Conservation (phyloP, 73 alveolate species). For the Stentor roeselii region DNA sequence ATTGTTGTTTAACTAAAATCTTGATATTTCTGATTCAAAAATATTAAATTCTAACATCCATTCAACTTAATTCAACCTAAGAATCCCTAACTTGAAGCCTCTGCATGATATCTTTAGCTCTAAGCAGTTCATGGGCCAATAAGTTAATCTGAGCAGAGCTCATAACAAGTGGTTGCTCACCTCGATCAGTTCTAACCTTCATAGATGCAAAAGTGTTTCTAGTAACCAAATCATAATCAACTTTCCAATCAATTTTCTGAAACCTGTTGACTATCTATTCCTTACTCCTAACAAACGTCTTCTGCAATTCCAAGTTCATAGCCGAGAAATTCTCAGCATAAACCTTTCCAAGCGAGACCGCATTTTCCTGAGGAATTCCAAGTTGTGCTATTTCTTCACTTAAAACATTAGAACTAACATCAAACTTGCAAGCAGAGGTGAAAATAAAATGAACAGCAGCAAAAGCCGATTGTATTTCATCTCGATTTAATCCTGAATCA, state of each 20-base stretch:
- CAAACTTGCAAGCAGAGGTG: conserved; percentile 6
- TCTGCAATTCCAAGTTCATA: not conserved
- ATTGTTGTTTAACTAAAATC: not conserved
- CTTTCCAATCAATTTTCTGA: not conserved
- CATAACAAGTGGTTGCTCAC: not conserved
- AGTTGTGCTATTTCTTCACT: conserved; percentile 24
- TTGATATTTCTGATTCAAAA: not conserved
- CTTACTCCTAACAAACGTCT: conserved; percentile 3
- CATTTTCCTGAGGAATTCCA: conserved; percentile 26
- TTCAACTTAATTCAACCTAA: too few relatives aligned
- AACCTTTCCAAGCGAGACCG: not conserved
- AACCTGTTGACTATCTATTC: not conserved
- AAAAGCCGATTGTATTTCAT: conserved; percentile 17
- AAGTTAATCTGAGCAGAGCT: conserved; percentile 1
- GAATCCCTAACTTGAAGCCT: not conserved
- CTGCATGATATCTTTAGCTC: conserved; percentile 23
- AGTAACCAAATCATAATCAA: conserved; percentile 1
- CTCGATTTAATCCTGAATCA: not conserved
- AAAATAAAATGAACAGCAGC: conserved; percentile 14
- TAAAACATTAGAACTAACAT: not conserved
- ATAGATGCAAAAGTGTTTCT: not conserved
- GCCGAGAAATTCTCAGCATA: not conserved
- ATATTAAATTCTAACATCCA: not conserved
- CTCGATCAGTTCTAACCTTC: not conserved
- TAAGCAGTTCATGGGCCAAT: not conserved